Percentiles rank a stretch among this genome's conserved stretches.
phyloP scores from a whole-genome alignment of 2,329 filamentous ascomycete genomes.

The Tolypocladium cylindrosporum region DNA sequence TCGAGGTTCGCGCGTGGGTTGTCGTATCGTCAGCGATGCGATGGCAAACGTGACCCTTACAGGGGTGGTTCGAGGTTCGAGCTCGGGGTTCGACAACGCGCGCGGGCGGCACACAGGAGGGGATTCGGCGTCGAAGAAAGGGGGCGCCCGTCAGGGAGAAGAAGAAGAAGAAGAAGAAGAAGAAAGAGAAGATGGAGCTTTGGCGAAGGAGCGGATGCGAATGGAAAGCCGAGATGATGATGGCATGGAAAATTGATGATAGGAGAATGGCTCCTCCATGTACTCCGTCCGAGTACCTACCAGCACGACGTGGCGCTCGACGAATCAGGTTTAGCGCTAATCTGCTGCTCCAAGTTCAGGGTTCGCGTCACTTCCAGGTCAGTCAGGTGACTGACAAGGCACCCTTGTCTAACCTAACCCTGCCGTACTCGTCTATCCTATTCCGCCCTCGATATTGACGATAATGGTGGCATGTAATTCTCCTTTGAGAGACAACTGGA shows the following conservation, averaged over 20 bases:
- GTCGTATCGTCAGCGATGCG: not conserved
- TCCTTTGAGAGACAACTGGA: too few species aligned
- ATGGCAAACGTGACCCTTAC: not conserved
- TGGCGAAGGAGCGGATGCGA: slow-evolving; percentile 17
- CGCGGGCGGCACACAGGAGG: not conserved
- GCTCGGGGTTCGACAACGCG: not conserved
- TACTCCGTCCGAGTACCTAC: too few species aligned
- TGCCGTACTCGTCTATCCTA: not conserved
- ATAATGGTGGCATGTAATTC: too few species aligned
- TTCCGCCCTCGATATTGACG: not conserved
- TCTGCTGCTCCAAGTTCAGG: not conserved
- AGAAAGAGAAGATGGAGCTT: not conserved
- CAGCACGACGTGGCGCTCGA: not conserved
- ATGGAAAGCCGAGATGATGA: slow-evolving; percentile 2
- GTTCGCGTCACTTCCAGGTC: not conserved
- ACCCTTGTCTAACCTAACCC: not conserved
- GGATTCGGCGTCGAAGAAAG: not conserved
- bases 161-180: not conserved
- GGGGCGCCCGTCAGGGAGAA: not conserved
- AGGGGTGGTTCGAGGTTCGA: not conserved
- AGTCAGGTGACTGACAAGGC: not conserved
- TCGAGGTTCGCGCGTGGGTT: slow-evolving; percentile 1
- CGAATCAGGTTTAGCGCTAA: not conserved
- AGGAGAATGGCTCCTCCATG: slow-evolving; percentile 2
- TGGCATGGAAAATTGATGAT: slow-evolving; percentile 3